Conservation (phyloP, 768 basidiomycete genomes). For the Russula foetens region DNA sequence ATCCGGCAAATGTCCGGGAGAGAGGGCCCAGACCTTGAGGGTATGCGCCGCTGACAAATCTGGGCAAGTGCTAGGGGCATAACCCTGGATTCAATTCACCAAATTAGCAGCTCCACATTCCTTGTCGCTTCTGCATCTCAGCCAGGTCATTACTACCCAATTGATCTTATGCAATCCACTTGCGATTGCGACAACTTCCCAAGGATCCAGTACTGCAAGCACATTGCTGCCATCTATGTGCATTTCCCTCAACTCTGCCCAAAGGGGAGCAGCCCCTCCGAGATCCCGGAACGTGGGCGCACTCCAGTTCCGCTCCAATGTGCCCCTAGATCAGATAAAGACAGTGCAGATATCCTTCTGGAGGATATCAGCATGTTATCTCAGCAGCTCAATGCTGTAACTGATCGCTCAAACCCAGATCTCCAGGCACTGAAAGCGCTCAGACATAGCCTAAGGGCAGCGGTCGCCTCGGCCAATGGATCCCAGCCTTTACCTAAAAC, state of each 20-base stretch:
- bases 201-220: neutral
- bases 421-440: neutral
- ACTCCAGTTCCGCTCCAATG: too few relatives aligned
- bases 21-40: neutral
- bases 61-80: neutral
- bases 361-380: too few relatives aligned
- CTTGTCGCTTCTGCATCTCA: neutral
- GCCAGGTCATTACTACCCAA: neutral
- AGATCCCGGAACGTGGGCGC: neutral
- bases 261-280: neutral
- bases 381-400: too few relatives aligned
- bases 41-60: neutral
- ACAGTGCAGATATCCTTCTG: too few relatives aligned
- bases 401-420: too few relatives aligned
- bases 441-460: neutral
- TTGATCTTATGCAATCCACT: neutral
- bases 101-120: neutral
- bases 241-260: neutral
- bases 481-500: neutral
- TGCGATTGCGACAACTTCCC: neutral
- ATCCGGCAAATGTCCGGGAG: neutral
- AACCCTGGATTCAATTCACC: neutral
- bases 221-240: neutral
- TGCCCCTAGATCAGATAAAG: too few relatives aligned
- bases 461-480: neutral